These are phyloP conservation scores for Jackrogersella multiformis DNA, from an alignment of 495 filamentous ascomycete genomes.

Conservation along the genomic window DNA sequence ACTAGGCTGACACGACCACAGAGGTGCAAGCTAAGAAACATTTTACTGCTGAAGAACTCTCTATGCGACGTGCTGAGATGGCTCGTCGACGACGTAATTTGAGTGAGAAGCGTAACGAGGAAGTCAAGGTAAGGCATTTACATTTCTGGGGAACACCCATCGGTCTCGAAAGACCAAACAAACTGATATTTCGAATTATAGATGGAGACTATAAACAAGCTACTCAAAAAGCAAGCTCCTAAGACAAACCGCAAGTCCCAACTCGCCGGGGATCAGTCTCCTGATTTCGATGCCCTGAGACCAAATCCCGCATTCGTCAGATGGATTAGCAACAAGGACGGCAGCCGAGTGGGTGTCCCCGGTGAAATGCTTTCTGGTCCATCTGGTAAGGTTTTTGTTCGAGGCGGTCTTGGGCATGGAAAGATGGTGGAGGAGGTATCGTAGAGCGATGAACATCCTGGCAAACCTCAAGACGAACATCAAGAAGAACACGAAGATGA, in stretches of 20 bases:
- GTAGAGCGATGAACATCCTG: slow-evolving; percentile 17
- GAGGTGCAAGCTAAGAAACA: slow-evolving; percentile 94
- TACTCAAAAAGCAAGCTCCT: slow-evolving; percentile 93
- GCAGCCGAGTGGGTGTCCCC: slow-evolving; percentile 76
- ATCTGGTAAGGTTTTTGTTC: slow-evolving; percentile 68
- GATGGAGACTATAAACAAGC: slow-evolving; percentile 99
- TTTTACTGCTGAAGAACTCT: slow-evolving; percentile 91
- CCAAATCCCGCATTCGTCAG: slow-evolving; percentile 76
- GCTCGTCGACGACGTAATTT: slow-evolving; percentile 92
- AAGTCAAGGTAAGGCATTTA: slow-evolving; percentile 80
- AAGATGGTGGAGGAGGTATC: slow-evolving; percentile 59
- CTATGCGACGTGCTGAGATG: slow-evolving; percentile 96
- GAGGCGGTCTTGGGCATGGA: slow-evolving; percentile 40
- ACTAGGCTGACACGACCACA: slow-evolving; percentile 47
- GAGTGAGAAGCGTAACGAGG: slow-evolving; percentile 97
- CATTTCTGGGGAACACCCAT: neutral
- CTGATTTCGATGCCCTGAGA: slow-evolving; percentile 58
- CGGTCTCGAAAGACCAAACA: neutral
- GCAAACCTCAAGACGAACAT: neutral
- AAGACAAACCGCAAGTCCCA: slow-evolving; percentile 71
- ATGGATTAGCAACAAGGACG: slow-evolving; percentile 78
- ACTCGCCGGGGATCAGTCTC: slow-evolving; percentile 64
- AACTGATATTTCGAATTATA: slow-evolving; percentile 44
- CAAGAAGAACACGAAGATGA: neutral
- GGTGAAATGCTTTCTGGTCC: slow-evolving; percentile 81